Base-by-base conservation (phyloP, 345 rosid species). In the Firmiana major region DNA sequence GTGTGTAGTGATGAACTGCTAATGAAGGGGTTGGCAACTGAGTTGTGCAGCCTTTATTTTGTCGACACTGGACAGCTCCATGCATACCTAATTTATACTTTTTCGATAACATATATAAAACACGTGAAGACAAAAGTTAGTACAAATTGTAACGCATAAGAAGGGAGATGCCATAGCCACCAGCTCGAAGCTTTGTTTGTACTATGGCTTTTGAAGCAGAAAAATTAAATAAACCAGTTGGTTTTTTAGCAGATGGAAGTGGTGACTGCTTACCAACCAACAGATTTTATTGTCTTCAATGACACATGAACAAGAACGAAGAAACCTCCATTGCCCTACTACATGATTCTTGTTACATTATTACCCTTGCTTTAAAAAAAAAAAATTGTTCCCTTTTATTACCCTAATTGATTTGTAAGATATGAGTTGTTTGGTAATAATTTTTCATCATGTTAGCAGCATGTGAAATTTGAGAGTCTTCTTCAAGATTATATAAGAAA, bases 211-310 rank as follows among this genome's bases (percentile, higher is more conserved):
- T 15, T 38, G 16, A 31, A 81, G 55, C 46, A 58, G 4, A 31
- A 49, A 49, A 17, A 79, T 40, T 9, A 57, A 0, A 16, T 3
- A 51, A 31, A 21, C 9, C 57, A 31, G 22, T 71, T 40, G 79
- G 69, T 38, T 79, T 63, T 51, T 51, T 58, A 16, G 1, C 76
- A 22, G 11, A 46, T 78, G 55, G 80, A 45, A 76, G 68, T 65
- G 58, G 59, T 66, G 82, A 65, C 53, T 70, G 63, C 63, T 64
- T 60, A 77, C 82, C 85, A 73, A 59, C 86, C 66, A 81, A 77
- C 86, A 83, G 42, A 80, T 60, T 64, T 76, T 45, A 22, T 54
- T 74, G 63, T 59, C 40, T 45, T 42, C 28, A 67, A 60, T 63
- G 36, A 75, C 43, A 16, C 26, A 73, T 21, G 42, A 63, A 43